Evolutionary conservation across 305 asterid species (phyloP).

Genomic region (Plantago coronopus): DNA sequence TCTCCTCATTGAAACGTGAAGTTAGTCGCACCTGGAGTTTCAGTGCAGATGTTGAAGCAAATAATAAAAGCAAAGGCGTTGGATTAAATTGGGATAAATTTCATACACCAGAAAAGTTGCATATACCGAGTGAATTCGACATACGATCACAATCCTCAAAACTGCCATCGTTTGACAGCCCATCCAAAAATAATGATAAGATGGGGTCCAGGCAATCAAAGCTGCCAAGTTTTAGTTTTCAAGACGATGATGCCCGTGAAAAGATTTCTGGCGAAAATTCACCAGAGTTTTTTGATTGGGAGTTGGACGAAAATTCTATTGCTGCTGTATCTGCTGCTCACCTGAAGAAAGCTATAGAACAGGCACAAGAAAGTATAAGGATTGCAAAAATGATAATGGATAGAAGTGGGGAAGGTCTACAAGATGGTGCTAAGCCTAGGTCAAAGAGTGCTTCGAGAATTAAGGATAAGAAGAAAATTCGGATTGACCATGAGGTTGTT

Average conservation of each 20-base stretch:
- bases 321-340: constrained; percentile 86
- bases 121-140: constrained; percentile 29
- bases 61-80: constrained; percentile 27
- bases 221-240: constrained; percentile 34
- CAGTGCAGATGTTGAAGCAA: constrained; percentile 40
- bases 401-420: constrained; percentile 42
- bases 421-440: constrained; percentile 38
- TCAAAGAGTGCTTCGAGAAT: constrained; percentile 34
- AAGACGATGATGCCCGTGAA: constrained; percentile 35
- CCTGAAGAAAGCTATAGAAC: constrained; percentile 76
- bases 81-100: constrained; percentile 33
- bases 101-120: constrained; percentile 31
- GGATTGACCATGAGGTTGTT: constrained; percentile 28
- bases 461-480: constrained; percentile 34
- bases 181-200: constrained; percentile 27
- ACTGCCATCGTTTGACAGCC: constrained; percentile 28
- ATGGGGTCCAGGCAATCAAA: constrained; percentile 34
- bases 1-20: constrained; percentile 39
- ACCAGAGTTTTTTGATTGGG: constrained; percentile 60
- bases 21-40: constrained; percentile 65
- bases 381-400: constrained; percentile 75
- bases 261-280: constrained; percentile 33
- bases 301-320: constrained; percentile 73
- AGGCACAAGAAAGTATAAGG: constrained; percentile 92
- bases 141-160: constrained; percentile 31